These are phyloP conservation scores for Chloromonas sp. DNA, from an alignment of 163 green algal species.

Conservation along the genomic window DNA sequence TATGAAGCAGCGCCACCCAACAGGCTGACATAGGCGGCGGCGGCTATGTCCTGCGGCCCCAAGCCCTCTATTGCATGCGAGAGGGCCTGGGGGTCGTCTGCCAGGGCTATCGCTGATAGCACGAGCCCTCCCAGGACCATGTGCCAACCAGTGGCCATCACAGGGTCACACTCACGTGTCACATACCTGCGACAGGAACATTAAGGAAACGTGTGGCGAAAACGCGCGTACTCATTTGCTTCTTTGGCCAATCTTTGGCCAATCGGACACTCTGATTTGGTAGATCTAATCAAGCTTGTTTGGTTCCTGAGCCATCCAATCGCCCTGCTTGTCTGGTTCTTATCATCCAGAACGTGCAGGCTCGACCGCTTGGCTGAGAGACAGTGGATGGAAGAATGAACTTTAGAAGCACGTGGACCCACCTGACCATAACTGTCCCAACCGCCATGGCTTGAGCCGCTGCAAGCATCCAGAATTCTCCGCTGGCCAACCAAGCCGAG, in stretches of 20 bases:
- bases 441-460: conserved; percentile 89
- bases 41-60: neutral
- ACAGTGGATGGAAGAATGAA: too few species aligned
- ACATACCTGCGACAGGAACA: conserved; percentile 44
- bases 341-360: too few species aligned
- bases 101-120: conserved; percentile 52
- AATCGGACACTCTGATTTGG: too few species aligned
- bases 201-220: neutral
- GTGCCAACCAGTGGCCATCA: conserved; percentile 88
- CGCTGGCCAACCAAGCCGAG: conserved; percentile 19
- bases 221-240: neutral
- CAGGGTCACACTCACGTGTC: conserved; percentile 68
- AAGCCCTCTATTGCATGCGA: neutral
- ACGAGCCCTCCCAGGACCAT: conserved; percentile 84
- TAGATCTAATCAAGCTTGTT: too few species aligned
- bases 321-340: too few species aligned
- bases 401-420: neutral
- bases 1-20: conserved; percentile 81
- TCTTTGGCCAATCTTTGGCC: too few species aligned
- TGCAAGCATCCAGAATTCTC: conserved; percentile 86
- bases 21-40: conserved; percentile 64
- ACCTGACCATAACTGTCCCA: conserved; percentile 80
- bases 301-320: too few species aligned
- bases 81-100: conserved; percentile 39
- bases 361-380: too few species aligned